Base-by-base conservation (phyloP, 2,329 filamentous ascomycete species). In the Setomelanomma holmii region DNA sequence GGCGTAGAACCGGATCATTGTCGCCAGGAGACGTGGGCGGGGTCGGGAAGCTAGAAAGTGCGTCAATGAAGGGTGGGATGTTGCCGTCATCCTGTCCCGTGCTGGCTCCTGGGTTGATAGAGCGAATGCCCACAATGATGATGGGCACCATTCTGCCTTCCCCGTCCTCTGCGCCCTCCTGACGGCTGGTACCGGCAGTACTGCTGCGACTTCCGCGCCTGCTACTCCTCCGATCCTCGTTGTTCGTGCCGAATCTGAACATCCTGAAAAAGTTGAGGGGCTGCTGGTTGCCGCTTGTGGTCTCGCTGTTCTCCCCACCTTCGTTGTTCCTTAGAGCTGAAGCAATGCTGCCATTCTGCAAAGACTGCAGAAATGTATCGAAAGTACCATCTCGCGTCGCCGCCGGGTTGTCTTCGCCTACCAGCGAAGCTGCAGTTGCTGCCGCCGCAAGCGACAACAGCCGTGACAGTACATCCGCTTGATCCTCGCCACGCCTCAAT, bases 261-360 rank as follows among this genome's bases (percentile, higher is more conserved):
- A 89, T 87, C 50, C 86, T 79, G 71, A 89, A 83, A 69, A 89
- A 88, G 67, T 89, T 89, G 53, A 89, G 77, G 4, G 86, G 84
- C 10, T 82, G 79, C 7, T 80, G 73, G 24, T 77, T 76, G 33
- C 60, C 64, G 27, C 78, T 78, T 22, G 66, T 51, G 5, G 69
- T 65, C 40, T 75, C 60, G 19, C 66, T 55, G 44, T 68, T 76
- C 24, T 76, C 76, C 53, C 75, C 75, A n/a, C 70, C 72, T 21
- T 71, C 67, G 44, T 73, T 76, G 36, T 72, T 71, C 34, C 83
- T 69, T 58, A 86, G 78, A 1, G 82, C 78, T 33, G 83, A 84
- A n/a, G 85, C 79, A 64, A 82, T 78, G 57, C 79, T 82, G 22
- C 83, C 84, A 58, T 85, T 84, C 62, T 86, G 84, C 45, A 88